Evolutionary conservation across 129 eudicot genomes (phyloP).

Genomic region (Tanacetum coccineum): DNA sequence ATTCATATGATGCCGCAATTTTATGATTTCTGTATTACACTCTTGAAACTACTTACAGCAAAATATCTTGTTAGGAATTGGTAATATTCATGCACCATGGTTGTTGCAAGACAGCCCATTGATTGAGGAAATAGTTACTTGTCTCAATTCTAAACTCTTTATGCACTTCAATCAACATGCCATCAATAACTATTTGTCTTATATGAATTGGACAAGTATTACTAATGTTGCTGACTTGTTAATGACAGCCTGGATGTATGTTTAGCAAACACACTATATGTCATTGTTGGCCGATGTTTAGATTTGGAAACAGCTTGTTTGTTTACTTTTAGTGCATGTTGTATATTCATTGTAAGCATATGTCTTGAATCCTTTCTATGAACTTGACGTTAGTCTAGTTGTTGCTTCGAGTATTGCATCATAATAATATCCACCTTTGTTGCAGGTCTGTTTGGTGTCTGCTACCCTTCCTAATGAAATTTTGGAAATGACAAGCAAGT

Average conservation of each 20-base stretch:
- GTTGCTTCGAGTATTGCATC: not conserved
- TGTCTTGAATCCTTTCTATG: not conserved
- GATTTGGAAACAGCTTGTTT: constrained; percentile 1
- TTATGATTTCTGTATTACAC: not conserved
- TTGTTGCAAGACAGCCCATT: too few species aligned
- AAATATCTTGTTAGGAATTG: not conserved
- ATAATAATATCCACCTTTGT: not conserved
- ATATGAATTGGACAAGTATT: too few species aligned
- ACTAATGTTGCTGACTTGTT: too few species aligned
- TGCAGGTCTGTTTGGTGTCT: constrained; percentile 85
- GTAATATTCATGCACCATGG: too few species aligned
- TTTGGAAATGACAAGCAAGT: constrained; percentile 91
- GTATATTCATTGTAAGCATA: not conserved
- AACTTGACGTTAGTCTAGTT: not conserved
- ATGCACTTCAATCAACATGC: too few species aligned
- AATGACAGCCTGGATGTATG: not conserved
- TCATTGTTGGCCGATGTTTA: not conserved
- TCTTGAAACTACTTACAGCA: not conserved
- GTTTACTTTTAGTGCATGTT: not conserved
- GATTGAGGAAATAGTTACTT: too few species aligned
- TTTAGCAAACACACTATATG: not conserved
- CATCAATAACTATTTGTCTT: too few species aligned
- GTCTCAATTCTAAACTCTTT: too few species aligned
- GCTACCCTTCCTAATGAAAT: constrained; percentile 98
- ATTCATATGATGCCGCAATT: not conserved